Evolutionary conservation across 768 basidiomycete genomes (phyloP).

Genomic region (Serendipita sp.): DNA sequence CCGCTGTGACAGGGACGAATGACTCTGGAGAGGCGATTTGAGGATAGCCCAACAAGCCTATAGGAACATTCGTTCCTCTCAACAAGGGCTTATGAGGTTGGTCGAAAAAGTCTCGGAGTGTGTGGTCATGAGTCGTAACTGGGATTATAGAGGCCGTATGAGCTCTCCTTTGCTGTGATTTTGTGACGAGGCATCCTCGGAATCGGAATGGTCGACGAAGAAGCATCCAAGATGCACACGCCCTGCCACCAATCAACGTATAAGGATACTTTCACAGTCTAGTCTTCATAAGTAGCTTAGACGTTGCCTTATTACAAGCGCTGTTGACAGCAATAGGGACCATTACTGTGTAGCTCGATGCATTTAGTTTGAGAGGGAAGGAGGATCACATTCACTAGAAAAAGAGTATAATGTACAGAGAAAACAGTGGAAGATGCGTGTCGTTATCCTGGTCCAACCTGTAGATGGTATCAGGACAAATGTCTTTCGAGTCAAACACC

Average conservation of each 20-base stretch:
- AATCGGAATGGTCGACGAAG: not conserved
- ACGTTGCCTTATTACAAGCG: not conserved
- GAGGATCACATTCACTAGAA: too few species aligned
- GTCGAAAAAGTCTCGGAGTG: conserved; percentile 58
- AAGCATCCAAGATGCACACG: not conserved
- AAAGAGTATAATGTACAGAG: too few species aligned
- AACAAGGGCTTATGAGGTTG: conserved; percentile 28
- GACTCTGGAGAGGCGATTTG: conserved; percentile 50
- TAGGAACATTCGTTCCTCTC: conserved; percentile 31
- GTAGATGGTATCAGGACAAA: conserved; percentile 8
- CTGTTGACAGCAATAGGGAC: too few species aligned
- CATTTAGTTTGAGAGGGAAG: too few species aligned
- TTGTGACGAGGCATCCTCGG: conserved; percentile 5
- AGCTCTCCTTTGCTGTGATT: not conserved
- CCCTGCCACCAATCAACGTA: not conserved
- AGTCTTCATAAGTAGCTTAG: not conserved
- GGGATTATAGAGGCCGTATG: conserved; percentile 15
- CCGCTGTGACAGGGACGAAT: conserved; percentile 55
- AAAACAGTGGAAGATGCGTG: not conserved
- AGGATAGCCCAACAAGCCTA: conserved; percentile 76
- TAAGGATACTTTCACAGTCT: not conserved
- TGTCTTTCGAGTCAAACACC: conserved; percentile 15
- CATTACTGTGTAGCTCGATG: too few species aligned
- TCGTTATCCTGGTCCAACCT: conserved; percentile 78
- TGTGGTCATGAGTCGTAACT: conserved; percentile 47